Evolutionary conservation across 2,329 filamentous ascomycete genomes (phyloP), one percentile per base, ranked within the genome.

Genomic region (Colletotrichum navitas): DNA sequence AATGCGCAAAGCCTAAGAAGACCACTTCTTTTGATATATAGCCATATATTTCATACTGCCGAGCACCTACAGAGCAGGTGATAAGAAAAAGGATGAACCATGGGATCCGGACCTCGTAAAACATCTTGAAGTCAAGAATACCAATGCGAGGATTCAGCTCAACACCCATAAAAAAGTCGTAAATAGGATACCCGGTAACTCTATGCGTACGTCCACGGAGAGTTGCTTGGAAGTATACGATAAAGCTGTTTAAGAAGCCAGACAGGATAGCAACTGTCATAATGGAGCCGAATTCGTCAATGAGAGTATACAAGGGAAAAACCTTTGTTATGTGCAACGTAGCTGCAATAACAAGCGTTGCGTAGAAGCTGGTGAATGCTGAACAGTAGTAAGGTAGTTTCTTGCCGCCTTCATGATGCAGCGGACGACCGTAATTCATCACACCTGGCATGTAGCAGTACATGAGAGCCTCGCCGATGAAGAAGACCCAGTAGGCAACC

Each of bases 131-230:
- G 82, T 97, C 94, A 62, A 97, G 83, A 76, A 94, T 91, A 67
- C 91, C 92, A 80, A 96, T 89, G 75, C 94, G 88, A 5, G 94
- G 94, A 83, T 97, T 96, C 66, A 97, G 86, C 83, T 97, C 94
- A 16, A 93, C 92, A 65, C 94, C 94, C 90, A 96, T 94, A 86
- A 96, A 97, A 83, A 96, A 96, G 84, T 97, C 94, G 81, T 96
- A 95, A 77, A 96, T 84, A 56, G 87, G 88, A 76, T 90, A 88
- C 49, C 93, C 93, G 5, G 39, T 64, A 5, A 64, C 2, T 6
- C 51, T 18, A 11, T 64, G 62, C 1, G 34, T 29, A 3, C 21
- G 21, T 10, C 93, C 93, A 71, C 94, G 91, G 62, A 83, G 82
- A 65, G 93, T 81, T 26, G 94, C 92, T 21, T 92, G 95, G 78